These are phyloP conservation scores for Dichotomocladium elegans DNA, from an alignment of 371 early-diverging fungal species.

Conservation along the genomic window DNA sequence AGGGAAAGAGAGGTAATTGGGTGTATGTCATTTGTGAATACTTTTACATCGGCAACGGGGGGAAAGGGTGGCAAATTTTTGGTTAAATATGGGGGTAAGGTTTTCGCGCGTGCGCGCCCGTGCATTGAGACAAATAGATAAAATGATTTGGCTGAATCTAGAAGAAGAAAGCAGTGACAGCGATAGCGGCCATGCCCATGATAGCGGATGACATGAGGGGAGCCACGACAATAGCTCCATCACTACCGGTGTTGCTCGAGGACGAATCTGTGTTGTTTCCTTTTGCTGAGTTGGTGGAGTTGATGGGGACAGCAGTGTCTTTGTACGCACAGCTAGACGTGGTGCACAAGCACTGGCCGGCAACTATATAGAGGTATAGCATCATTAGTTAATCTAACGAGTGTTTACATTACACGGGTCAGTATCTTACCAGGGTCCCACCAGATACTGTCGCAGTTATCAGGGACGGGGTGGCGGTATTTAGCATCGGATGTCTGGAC, in stretches of 20 bases:
- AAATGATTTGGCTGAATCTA: too few relatives aligned
- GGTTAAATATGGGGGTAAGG: too few relatives aligned
- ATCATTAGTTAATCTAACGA: not conserved
- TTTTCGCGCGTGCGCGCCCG: too few relatives aligned
- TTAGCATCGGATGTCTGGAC: constrained; percentile 34
- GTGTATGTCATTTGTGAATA: too few relatives aligned
- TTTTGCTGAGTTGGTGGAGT: constrained; percentile 11
- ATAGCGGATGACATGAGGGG: too few relatives aligned
- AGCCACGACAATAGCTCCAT: too few relatives aligned
- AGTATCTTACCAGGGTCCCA: constrained; percentile 63
- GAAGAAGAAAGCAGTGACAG: not conserved
- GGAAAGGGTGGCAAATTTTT: not conserved
- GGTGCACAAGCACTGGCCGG: constrained; percentile 52
- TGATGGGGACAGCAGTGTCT: constrained; percentile 46
- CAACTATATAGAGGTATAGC: constrained; percentile 17
- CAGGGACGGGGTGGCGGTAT: constrained; percentile 55
- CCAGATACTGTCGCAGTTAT: constrained; percentile 67
- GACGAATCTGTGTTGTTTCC: too few relatives aligned
- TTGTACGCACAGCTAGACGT: constrained; percentile 46
- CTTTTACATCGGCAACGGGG: not conserved
- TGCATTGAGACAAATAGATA: too few relatives aligned
- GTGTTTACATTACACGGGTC: not conserved
- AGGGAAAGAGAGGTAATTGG: not conserved
- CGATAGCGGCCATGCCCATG: not conserved
- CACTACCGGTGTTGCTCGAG: too few relatives aligned